phyloP scores from a whole-genome alignment of 768 basidiomycete species.

The Psilocybe sp. region DNA sequence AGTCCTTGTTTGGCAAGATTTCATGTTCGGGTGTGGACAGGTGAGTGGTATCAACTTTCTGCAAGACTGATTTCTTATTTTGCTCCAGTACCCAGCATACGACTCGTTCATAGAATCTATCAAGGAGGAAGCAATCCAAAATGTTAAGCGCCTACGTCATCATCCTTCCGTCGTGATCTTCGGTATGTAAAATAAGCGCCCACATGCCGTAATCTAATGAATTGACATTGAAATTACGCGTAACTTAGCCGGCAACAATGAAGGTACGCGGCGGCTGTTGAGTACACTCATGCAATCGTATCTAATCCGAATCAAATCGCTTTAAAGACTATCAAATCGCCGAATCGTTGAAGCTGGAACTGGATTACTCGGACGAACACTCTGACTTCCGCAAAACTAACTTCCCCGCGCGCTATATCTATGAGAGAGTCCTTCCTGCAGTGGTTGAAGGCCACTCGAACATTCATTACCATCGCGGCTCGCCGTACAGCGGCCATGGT shows the following conservation, averaged over 20 bases:
- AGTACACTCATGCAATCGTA: background rate
- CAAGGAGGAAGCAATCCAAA: slow-evolving; percentile 75
- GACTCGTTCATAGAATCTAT: slow-evolving; percentile 75
- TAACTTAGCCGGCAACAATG: slow-evolving; percentile 72
- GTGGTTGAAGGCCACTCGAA: slow-evolving; percentile 64
- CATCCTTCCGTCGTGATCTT: slow-evolving; percentile 92
- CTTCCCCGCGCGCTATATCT: slow-evolving; percentile 89
- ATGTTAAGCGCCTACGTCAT: slow-evolving; percentile 77
- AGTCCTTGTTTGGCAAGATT: slow-evolving; percentile 97
- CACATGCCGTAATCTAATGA: background rate
- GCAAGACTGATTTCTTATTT: slow-evolving; percentile 1
- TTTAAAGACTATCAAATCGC: slow-evolving; percentile 92
- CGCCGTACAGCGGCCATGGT: slow-evolving; percentile 84
- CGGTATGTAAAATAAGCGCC: slow-evolving; percentile 39
- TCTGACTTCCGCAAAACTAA: slow-evolving; percentile 83
- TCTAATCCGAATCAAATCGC: background rate
- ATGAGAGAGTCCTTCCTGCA: slow-evolving; percentile 79
- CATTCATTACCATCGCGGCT: slow-evolving; percentile 80
- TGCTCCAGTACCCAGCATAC: slow-evolving; percentile 78
- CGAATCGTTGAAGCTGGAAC: slow-evolving; percentile 70
- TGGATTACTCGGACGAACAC: slow-evolving; percentile 83
- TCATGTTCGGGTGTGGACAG: slow-evolving; percentile 95
- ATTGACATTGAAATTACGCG: background rate
- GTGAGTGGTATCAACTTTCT: slow-evolving; percentile 30
- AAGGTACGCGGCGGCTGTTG: slow-evolving; percentile 37